Evolutionary conservation across 192 early-diverging fungal species (phyloP).

Genomic region (Backusella morwellensis): DNA sequence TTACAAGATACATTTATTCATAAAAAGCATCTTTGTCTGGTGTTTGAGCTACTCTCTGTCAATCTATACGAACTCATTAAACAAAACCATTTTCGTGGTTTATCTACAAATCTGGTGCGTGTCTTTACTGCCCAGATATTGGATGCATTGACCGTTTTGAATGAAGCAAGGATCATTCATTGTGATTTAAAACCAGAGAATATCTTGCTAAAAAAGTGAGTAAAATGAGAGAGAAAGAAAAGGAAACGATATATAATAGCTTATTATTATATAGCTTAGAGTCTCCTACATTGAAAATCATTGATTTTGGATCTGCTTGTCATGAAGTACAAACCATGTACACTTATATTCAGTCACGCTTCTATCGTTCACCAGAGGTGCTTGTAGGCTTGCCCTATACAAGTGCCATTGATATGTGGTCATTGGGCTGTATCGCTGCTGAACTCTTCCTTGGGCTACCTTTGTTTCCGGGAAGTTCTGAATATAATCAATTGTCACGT

Average conservation of each 20-base stretch:
- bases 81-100: constrained; percentile 93
- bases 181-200: constrained; percentile 99
- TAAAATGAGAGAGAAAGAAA: too few relatives aligned
- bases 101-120: constrained; percentile 91
- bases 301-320: constrained; percentile 99
- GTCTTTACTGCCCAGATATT: constrained; percentile 93
- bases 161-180: constrained; percentile 90
- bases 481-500: constrained; percentile 93
- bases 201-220: constrained; percentile 76
- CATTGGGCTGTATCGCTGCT: constrained; percentile 94
- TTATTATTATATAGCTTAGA: constrained; percentile 45
- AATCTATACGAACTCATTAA: constrained; percentile 99
- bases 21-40: constrained; percentile 89
- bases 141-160: constrained; percentile 85
- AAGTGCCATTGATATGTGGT: constrained; percentile 98
- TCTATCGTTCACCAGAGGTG: constrained; percentile 96
- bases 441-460: constrained; percentile 96
- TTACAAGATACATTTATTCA: constrained; percentile 94
- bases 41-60: constrained; percentile 95
- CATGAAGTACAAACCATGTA: constrained; percentile 93
- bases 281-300: constrained; percentile 93
- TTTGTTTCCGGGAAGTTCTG: constrained; percentile 92
- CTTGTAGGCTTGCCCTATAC: constrained; percentile 92
- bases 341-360: constrained; percentile 98
- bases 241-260: too few relatives aligned